Evolutionary conservation across 192 early-diverging fungal species (phyloP).

Genomic region (Podila horticola): DNA sequence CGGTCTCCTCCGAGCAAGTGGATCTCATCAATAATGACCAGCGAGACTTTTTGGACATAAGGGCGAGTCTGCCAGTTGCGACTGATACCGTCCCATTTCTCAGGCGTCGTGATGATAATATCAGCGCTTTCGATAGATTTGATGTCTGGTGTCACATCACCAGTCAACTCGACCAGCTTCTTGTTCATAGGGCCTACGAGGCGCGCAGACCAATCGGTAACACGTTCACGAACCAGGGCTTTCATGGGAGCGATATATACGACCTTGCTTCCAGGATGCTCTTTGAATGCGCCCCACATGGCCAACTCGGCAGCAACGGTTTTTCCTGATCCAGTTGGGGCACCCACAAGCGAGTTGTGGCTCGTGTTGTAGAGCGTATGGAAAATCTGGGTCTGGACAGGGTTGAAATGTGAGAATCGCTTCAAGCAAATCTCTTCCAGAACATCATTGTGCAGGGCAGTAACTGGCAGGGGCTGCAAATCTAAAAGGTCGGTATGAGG

Average conservation of each 20-base stretch:
- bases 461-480: conserved; percentile 90
- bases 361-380: conserved; percentile 91
- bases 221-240: conserved; percentile 95
- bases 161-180: conserved; percentile 93
- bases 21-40: conserved; percentile 99
- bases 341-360: conserved; percentile 91
- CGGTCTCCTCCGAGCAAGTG: conserved; percentile 96
- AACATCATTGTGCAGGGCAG: conserved; percentile 81
- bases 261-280: conserved; percentile 82
- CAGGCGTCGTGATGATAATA: conserved; percentile 98
- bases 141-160: conserved; percentile 95
- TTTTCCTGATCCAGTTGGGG: conserved; percentile 98
- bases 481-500: conserved; percentile 93
- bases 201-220: conserved; percentile 86
- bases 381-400: conserved; percentile 99
- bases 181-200: conserved; percentile 78
- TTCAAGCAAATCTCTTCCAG: conserved; percentile 87
- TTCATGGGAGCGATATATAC: conserved; percentile 99
- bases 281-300: conserved; percentile 93
- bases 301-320: conserved; percentile 97
- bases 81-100: conserved; percentile 99
- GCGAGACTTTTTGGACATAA: conserved; percentile 88
- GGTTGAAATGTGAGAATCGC: conserved; percentile 97
- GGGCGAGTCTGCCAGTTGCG: conserved; percentile 91
- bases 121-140: conserved; percentile 87